Conservation (phyloP, 208 protist species). For the Acanthamoeba lenticulata region DNA sequence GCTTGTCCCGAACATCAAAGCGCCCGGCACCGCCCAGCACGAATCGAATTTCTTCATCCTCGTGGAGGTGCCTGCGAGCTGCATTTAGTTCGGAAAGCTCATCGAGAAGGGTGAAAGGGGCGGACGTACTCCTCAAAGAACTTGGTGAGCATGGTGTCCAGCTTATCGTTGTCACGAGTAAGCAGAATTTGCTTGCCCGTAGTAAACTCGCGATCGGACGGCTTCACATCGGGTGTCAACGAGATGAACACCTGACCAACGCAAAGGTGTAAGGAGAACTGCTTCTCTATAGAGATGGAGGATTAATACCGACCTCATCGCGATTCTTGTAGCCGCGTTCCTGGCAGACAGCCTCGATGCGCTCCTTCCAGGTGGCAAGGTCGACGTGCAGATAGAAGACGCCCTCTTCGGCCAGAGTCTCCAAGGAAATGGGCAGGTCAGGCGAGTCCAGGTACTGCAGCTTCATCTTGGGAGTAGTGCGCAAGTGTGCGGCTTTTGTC, state of each 20-base stretch:
- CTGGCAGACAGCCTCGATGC: constrained; percentile 65
- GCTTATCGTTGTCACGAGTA: constrained; percentile 50
- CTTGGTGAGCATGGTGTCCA: constrained; percentile 49
- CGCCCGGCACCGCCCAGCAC: constrained; percentile 76
- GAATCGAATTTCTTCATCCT: constrained; percentile 83
- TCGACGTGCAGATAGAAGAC: constrained; percentile 68
- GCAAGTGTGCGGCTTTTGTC: too few species aligned
- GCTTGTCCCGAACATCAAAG: constrained; percentile 79
- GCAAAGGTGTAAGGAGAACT: background rate
- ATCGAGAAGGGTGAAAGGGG: background rate
- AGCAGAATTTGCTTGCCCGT: constrained; percentile 56
- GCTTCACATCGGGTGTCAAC: background rate
- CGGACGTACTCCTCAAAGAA: constrained; percentile 49
- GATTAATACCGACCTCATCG: constrained; percentile 70
- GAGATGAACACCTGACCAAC: constrained; percentile 44
- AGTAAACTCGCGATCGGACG: constrained; percentile 16
- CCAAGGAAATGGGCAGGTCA: constrained; percentile 5
- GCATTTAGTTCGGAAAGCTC: background rate
- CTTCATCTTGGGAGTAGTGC: too few species aligned
- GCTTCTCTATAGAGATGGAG: background rate
- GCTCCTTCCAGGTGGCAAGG: constrained; percentile 17
- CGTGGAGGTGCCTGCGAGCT: constrained; percentile 79
- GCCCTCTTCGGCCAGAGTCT: background rate
- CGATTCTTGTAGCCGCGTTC: constrained; percentile 79
- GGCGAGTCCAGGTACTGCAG: constrained; percentile 44